Evolutionary conservation across 2,329 filamentous ascomycete genomes (phyloP), one percentile per base, ranked within the genome.

Genomic region (Ceratocystis cubensis): DNA sequence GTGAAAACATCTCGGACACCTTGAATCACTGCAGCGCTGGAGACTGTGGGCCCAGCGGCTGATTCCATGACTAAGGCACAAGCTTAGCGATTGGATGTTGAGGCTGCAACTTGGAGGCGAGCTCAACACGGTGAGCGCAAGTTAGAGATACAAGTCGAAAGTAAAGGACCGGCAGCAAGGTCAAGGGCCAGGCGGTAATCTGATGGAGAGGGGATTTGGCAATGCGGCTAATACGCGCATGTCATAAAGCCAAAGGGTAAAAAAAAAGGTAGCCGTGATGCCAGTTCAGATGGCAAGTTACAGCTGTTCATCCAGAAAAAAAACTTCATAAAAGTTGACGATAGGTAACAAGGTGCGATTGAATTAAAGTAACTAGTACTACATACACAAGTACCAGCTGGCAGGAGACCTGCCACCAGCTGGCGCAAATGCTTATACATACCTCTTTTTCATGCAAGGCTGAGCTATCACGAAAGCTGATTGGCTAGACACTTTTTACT

Each of bases 1-100:
- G 80, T 75, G 41, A 91, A 77, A 28, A 87, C 77, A 30, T 73
- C 72, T 45, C 75, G 77, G 70, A 87, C 84, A 30, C 78, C 75
- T 53, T 77, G 77, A 64, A 87, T 83, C 63, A 80, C 79, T 64
- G 78, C 74, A 61, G 85, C 76, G 69, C 80, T 79, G 67, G 80
- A 76, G 70, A 77, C 79, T 61, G 76, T 8, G 8, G 48, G 28
- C 7, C 15, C 63, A 41, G 20, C 17, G 10, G 63, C 45, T n/a
- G 46, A n/a, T 28, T 28, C 15, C 63, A 64, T 64, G 45, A 13
- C 25, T 6, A 0, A 6, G n/a, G 22, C 3, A 17, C 22, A 15
- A 25, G 53, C 53, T 57, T 28, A 15, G n/a, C n/a, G 3, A 25
- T 22, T 20, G 28, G 53, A 28, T n/a, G 13, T 57, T 57, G 53